Conservation (phyloP, 2,329 filamentous ascomycete genomes). For the Coniochaeta pulveracea region DNA sequence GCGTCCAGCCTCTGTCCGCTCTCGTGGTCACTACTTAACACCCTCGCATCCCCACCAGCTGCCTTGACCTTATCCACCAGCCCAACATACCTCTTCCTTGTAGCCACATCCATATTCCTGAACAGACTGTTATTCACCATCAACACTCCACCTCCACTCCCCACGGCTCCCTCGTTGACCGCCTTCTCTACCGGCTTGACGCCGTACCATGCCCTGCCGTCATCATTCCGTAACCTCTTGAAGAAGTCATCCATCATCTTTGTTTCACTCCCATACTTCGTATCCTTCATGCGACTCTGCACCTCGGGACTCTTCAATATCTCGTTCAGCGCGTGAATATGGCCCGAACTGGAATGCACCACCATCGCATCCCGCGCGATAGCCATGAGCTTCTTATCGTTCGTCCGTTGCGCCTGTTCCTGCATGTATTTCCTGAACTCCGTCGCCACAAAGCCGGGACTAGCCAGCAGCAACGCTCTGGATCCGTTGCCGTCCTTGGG, state of each 20-base stretch:
- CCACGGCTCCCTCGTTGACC: slow-evolving; percentile 78
- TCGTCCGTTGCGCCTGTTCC: slow-evolving; percentile 43
- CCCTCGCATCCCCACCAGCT: slow-evolving; percentile 74
- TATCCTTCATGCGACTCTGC: slow-evolving; percentile 65
- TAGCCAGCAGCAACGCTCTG: slow-evolving; percentile 71
- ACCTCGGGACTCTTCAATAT: slow-evolving; percentile 76
- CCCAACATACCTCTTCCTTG: slow-evolving; percentile 68
- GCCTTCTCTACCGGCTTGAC: slow-evolving; percentile 70
- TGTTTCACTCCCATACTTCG: slow-evolving; percentile 79
- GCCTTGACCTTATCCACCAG: slow-evolving; percentile 82
- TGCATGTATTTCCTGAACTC: slow-evolving; percentile 68
- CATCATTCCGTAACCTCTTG: slow-evolving; percentile 66
- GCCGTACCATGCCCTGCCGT: slow-evolving; percentile 86
- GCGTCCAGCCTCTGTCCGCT: slow-evolving; percentile 78
- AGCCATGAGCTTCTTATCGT: slow-evolving; percentile 57
- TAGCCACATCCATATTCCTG: slow-evolving; percentile 65
- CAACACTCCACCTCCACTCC: slow-evolving; percentile 71
- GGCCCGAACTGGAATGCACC: slow-evolving; percentile 75
- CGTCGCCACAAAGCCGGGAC: slow-evolving; percentile 75
- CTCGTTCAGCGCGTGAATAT: slow-evolving; percentile 79
- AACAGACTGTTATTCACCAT: slow-evolving; percentile 85
- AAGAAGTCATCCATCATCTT: slow-evolving; percentile 77
- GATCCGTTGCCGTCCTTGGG: slow-evolving; percentile 32
- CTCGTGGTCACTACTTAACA: slow-evolving; percentile 91
- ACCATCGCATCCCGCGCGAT: slow-evolving; percentile 55